A percentile compares a stretch with the other conserved stretches of the same genome.
Conservation (phyloP, 2,329 filamentous ascomycete species). For the Hypoxylon sp. region DNA sequence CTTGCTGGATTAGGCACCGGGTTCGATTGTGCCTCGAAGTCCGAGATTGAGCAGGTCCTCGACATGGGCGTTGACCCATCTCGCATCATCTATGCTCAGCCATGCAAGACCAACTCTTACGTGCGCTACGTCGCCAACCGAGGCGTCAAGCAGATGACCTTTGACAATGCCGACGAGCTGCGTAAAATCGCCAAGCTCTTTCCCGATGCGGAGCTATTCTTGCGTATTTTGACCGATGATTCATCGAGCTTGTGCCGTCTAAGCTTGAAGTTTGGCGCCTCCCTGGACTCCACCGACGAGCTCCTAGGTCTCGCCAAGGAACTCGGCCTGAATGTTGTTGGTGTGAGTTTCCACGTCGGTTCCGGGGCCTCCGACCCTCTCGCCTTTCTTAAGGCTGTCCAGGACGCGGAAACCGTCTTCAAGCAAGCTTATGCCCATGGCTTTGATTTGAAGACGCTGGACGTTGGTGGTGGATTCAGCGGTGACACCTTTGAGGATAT, state of each 20-base stretch:
- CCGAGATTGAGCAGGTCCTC: slow-evolving; percentile 94
- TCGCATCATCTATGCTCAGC: slow-evolving; percentile 98
- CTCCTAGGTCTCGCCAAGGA: slow-evolving; percentile 85
- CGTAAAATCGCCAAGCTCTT: slow-evolving; percentile 97
- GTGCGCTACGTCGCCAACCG: slow-evolving; percentile 88
- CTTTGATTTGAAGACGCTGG: slow-evolving; percentile 86
- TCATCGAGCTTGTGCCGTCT: slow-evolving; percentile 93
- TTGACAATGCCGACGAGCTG: slow-evolving; percentile 97
- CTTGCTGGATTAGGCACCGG: slow-evolving; percentile 90
- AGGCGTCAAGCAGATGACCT: slow-evolving; percentile 98
- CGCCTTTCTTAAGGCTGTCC: slow-evolving; percentile 91
- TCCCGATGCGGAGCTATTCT: slow-evolving; percentile 89
- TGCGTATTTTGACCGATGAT: slow-evolving; percentile 97
- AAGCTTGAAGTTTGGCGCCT: slow-evolving; percentile 97
- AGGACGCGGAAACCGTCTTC: slow-evolving; percentile 90
- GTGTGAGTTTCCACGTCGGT: slow-evolving; percentile 97
- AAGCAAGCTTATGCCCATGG: slow-evolving; percentile 84
- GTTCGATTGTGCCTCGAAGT: slow-evolving; percentile 98
- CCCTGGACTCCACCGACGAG: slow-evolving; percentile 82
- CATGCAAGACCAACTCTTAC: slow-evolving; percentile 99
- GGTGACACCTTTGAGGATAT: slow-evolving; percentile 93
- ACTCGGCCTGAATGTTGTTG: slow-evolving; percentile 89
- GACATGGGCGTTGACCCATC: slow-evolving; percentile 85
- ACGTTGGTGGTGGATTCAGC: slow-evolving; percentile 94
- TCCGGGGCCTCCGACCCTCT: slow-evolving; percentile 95